These are phyloP conservation scores for Zygosaccharomyces gambellarensis DNA, from an alignment of 805 yeast species.

Conservation along the genomic window DNA sequence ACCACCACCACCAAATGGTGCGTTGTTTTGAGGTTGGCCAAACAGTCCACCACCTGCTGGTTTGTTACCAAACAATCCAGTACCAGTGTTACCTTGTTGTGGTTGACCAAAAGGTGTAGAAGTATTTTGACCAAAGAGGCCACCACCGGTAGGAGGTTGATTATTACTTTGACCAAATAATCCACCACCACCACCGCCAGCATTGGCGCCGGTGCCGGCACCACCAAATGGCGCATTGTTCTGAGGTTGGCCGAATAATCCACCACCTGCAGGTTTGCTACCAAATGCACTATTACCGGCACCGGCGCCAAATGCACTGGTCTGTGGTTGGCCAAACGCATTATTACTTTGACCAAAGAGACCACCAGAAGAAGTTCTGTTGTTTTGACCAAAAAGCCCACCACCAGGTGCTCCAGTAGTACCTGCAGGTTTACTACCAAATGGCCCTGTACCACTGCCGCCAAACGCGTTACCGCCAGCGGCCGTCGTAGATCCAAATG, in stretches of 20 bases:
- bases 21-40: slow-evolving; percentile 26
- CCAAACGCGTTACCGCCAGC: slow-evolving; percentile 32
- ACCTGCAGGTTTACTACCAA: slow-evolving; percentile 35
- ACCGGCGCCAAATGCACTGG: slow-evolving; percentile 9
- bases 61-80: slow-evolving; percentile 44
- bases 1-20: slow-evolving; percentile 12
- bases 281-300: background rate
- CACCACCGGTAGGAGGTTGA: slow-evolving; percentile 24
- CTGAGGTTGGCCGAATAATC: slow-evolving; percentile 33
- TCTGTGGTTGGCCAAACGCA: slow-evolving; percentile 25
- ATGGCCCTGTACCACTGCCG: slow-evolving; percentile 36
- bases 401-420: slow-evolving; percentile 18
- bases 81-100: slow-evolving; percentile 33
- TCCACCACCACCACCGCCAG: slow-evolving; percentile 28
- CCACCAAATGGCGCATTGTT: slow-evolving; percentile 20
- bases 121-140: slow-evolving; percentile 36
- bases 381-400: slow-evolving; percentile 27
- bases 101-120: slow-evolving; percentile 12
- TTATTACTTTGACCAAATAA: slow-evolving; percentile 30
- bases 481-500: slow-evolving; percentile 26
- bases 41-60: slow-evolving; percentile 29
- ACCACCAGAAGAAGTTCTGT: slow-evolving; percentile 20
- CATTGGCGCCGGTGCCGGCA: slow-evolving; percentile 9
- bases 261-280: slow-evolving; percentile 19
- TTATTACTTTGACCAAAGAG: slow-evolving; percentile 25